phyloP scores from a whole-genome alignment of 108 stramenopile genomes.

The Skeletonema menzelii region DNA sequence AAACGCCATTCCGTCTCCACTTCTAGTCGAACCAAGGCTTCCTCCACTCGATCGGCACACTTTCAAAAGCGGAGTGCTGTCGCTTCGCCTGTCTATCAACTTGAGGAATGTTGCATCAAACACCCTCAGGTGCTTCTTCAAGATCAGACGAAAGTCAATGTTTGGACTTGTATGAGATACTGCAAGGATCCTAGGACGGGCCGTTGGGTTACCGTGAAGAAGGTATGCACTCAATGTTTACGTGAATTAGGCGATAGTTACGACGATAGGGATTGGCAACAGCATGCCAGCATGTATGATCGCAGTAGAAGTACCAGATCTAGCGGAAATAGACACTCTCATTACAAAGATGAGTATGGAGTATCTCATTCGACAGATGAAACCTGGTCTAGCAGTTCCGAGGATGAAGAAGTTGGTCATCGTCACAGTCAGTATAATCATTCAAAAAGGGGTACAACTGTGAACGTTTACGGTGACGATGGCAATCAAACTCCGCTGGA shows the following conservation, averaged over 20 bases:
- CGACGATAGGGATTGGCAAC: not conserved
- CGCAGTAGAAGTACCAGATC: not conserved
- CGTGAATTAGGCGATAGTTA: slow-evolving; percentile 4
- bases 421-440: not conserved
- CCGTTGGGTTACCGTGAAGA: slow-evolving; percentile 25
- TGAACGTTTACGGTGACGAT: slow-evolving; percentile 27
- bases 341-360: slow-evolving; percentile 1
- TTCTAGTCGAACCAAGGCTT: not conserved
- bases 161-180: slow-evolving; percentile 29
- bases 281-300: not conserved
- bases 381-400: not conserved
- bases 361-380: slow-evolving; percentile 8
- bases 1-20: not conserved
- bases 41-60: not conserved
- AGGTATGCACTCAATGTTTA: slow-evolving; percentile 14
- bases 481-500: slow-evolving; percentile 44
- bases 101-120: slow-evolving; percentile 29
- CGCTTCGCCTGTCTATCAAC: slow-evolving; percentile 10
- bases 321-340: not conserved
- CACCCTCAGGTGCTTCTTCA: slow-evolving; percentile 18
- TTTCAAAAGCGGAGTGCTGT: not conserved
- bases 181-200: slow-evolving; percentile 22
- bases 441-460: not conserved
- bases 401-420: not conserved
- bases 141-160: slow-evolving; percentile 14